Conservation (phyloP, 1,284 basidiomycete species). For the Sporisorium scitamineum region DNA sequence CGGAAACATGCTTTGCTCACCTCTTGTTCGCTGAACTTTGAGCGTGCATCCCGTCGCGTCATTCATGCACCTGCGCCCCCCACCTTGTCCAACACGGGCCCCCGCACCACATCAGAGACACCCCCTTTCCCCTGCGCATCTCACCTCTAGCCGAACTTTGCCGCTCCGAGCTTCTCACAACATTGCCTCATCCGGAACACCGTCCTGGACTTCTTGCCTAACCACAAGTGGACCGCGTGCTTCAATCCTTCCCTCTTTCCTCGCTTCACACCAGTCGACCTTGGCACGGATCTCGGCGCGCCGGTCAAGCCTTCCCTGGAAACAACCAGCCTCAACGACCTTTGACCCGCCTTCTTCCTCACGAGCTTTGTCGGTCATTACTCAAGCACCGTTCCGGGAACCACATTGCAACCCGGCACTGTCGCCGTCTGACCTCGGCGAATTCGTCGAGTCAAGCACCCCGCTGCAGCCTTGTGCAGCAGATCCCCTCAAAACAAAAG, state of each 20-base stretch:
- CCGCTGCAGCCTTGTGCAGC: too few species aligned
- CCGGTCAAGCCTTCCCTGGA: background rate
- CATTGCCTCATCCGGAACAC: background rate
- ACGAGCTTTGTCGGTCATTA: background rate
- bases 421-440: background rate
- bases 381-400: background rate
- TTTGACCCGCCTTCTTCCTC: background rate
- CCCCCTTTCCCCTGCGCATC: background rate
- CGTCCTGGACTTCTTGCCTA: conserved; percentile 7
- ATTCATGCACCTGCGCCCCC: conserved; percentile 1
- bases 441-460: background rate
- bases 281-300: background rate
- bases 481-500: background rate
- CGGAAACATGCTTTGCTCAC: background rate
- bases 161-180: background rate
- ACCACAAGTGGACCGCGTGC: conserved; percentile 23
- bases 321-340: background rate
- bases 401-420: background rate
- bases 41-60: background rate
- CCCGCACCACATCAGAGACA: background rate
- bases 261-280: conserved; percentile 6
- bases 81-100: background rate
- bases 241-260: conserved; percentile 3
- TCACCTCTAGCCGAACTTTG: background rate
- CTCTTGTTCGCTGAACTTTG: background rate